Evolutionary conservation across 345 rosid species (phyloP), one percentile per base, ranked within the genome.

Genomic region (Arabis alpina): DNA sequence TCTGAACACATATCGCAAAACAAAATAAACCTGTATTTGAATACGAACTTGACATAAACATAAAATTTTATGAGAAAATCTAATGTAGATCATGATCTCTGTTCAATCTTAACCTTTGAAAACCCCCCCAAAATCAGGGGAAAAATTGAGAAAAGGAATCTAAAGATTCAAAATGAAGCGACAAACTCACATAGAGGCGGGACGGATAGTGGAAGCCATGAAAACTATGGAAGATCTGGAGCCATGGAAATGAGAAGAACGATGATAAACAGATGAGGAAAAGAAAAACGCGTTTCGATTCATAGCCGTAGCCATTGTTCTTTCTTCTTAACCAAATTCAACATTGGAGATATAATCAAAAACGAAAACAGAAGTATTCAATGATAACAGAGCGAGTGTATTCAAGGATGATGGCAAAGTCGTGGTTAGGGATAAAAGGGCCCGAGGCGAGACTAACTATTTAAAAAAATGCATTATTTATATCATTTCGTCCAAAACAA

Each of bases 121-220:
- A 27, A 42, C 5, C 8, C 37, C 6, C 1, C n/a, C n/a, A n/a
- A 34, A 45, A 55, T 15, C n/a, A 7, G 39, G 7, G 7, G 36
- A 4, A 16, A 15, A 3, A 2, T 12, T 13, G 36, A 1, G 16
- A n/a, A 62, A 69, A 69, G 3, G 58, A 43, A 65, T 24, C 15
- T 45, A 59, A 9, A 55, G n/a, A n/a, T n/a, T n/a, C n/a, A n/a
- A n/a, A n/a, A n/a, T n/a, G n/a, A n/a, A n/a, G n/a, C n/a, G n/a
- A n/a, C n/a, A 72, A 73, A n/a, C 77, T 78, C 71, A 78, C 81
- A 61, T n/a, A n/a, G n/a, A n/a, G n/a, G n/a, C n/a, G n/a, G n/a
- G n/a, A n/a, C n/a, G n/a, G n/a, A n/a, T n/a, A n/a, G n/a, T 73
- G 61, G 78, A 77, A 51, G 77, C 50, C 81, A 77, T 77, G 75